Conservation (phyloP, 1,284 basidiomycete species). For the Ganoderma leucocontextum region DNA sequence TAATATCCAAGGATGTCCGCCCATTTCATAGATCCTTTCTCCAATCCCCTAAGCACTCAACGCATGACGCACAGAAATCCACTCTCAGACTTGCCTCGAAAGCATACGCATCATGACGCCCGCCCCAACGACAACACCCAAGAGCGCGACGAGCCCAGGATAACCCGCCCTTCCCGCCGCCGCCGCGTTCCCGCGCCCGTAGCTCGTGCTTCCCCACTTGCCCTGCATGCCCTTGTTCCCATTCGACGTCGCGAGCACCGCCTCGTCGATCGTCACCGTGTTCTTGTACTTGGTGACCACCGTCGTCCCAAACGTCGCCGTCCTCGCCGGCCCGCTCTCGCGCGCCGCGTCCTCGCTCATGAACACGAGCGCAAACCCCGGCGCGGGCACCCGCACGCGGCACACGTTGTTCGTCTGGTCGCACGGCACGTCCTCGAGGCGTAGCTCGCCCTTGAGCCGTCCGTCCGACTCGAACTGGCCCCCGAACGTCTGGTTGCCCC, state of each 20-base stretch:
- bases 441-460: conserved; percentile 57
- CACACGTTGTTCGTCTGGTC: conserved; percentile 59
- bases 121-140: not conserved
- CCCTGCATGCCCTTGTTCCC: conserved; percentile 52
- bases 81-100: not conserved
- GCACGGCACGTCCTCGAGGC: conserved; percentile 64
- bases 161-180: conserved; percentile 6
- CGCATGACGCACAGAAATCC: not conserved
- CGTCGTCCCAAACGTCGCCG: conserved; percentile 66
- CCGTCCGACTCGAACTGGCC: conserved; percentile 69
- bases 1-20: not conserved
- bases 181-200: conserved; percentile 43
- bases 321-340: conserved; percentile 47
- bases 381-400: conserved; percentile 70
- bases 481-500: conserved; percentile 79
- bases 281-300: conserved; percentile 55
- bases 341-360: conserved; percentile 55
- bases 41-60: not conserved
- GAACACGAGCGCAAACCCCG: conserved; percentile 78
- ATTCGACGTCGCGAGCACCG: conserved; percentile 56
- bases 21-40: not conserved
- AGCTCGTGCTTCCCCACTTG: conserved; percentile 55
- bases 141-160: not conserved
- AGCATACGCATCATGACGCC: not conserved
- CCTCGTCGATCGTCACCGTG: conserved; percentile 45